phyloP scores from a whole-genome alignment of 2,329 filamentous ascomycete genomes.

The Phyllosticta citriasiana region DNA sequence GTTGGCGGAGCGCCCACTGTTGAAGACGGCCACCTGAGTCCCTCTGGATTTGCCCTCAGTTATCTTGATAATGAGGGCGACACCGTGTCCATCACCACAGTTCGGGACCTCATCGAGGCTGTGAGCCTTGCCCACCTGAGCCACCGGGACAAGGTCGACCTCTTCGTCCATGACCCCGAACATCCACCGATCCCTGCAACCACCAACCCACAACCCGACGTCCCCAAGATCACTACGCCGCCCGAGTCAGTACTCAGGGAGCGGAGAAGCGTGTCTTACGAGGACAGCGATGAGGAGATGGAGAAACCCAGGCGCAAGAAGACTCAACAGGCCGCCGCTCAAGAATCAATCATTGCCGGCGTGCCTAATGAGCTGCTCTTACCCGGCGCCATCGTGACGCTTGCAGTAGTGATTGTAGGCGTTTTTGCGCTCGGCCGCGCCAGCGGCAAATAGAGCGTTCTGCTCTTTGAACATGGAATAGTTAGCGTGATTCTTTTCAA shows the following conservation, averaged over 20 bases:
- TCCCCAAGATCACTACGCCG: constrained; percentile 41
- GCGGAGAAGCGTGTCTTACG: constrained; percentile 37
- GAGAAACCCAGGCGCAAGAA: constrained; percentile 30
- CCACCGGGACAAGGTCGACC: constrained; percentile 83
- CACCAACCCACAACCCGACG: constrained; percentile 48
- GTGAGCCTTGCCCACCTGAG: constrained; percentile 71
- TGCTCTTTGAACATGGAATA: background rate
- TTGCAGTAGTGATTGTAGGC: constrained; percentile 86
- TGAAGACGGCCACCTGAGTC: constrained; percentile 67
- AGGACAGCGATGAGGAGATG: constrained; percentile 48
- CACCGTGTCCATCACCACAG: constrained; percentile 91
- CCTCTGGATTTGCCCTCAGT: constrained; percentile 79
- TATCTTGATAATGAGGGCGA: constrained; percentile 97
- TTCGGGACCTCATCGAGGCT: constrained; percentile 85
- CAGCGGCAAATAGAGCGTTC: constrained; percentile 27
- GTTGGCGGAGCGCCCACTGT: constrained; percentile 73
- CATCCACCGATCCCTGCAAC: constrained; percentile 68
- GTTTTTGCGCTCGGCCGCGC: constrained; percentile 81
- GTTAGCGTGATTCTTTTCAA: background rate
- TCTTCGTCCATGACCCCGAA: constrained; percentile 90
- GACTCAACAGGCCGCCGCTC: constrained; percentile 35
- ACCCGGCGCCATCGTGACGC: constrained; percentile 87
- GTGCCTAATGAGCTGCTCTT: constrained; percentile 90
- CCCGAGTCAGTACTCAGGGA: constrained; percentile 39
- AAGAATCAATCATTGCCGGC: constrained; percentile 73